These are phyloP conservation scores for Obelidium mucronatum DNA, from an alignment of 192 early-diverging fungal species.

Conservation along the genomic window DNA sequence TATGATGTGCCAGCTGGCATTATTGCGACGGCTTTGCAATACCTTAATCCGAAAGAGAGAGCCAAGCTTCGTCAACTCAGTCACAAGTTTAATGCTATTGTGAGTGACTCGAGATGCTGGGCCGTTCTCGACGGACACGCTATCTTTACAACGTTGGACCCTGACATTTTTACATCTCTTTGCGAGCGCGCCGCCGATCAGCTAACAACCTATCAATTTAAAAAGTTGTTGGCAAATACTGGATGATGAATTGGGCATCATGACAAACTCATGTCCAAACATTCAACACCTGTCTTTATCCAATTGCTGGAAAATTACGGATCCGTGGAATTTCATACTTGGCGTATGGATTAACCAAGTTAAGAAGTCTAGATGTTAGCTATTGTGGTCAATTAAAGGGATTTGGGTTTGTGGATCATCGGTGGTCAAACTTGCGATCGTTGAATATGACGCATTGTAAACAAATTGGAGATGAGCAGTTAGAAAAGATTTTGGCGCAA, in stretches of 20 bases:
- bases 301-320: conserved; percentile 66
- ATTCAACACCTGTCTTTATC: conserved; percentile 44
- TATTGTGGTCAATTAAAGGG: conserved; percentile 63
- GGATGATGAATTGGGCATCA: conserved; percentile 45
- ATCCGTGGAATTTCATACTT: conserved; percentile 49
- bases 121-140: conserved; percentile 37
- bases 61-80: conserved; percentile 36
- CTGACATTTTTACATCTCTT: conserved; percentile 21
- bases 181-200: conserved; percentile 34
- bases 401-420: conserved; percentile 49
- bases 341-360: conserved; percentile 28
- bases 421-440: conserved; percentile 40
- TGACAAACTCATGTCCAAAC: conserved; percentile 52
- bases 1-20: conserved; percentile 34
- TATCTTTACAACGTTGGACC: conserved; percentile 38
- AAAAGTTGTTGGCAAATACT: conserved; percentile 50
- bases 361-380: conserved; percentile 50
- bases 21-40: conserved; percentile 29
- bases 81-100: conserved; percentile 43
- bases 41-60: conserved; percentile 42
- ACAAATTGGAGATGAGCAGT: conserved; percentile 52
- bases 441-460: conserved; percentile 62
- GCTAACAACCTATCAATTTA: conserved; percentile 39
- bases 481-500: conserved; percentile 52
- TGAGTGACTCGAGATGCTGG: conserved; percentile 49